Conservation (phyloP, 2,329 filamentous ascomycete species). For the Ceratocystis lukuohia region DNA sequence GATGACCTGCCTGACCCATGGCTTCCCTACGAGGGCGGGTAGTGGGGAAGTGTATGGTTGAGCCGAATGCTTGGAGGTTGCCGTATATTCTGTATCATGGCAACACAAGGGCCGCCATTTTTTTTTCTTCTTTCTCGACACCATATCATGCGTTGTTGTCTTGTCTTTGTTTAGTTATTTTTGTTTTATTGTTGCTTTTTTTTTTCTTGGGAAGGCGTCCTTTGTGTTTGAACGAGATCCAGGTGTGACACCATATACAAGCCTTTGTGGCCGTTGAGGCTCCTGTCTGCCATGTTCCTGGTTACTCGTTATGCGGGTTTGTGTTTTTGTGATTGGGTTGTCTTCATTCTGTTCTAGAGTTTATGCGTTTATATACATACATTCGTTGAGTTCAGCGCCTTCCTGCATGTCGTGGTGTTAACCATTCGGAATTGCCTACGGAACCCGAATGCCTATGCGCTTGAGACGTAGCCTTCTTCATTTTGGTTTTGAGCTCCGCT, state of each 20-base stretch:
- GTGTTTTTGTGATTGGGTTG: neutral
- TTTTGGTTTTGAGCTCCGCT: slow-evolving; percentile 21
- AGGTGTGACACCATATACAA: neutral
- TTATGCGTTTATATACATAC: slow-evolving; percentile 5
- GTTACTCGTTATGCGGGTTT: neutral
- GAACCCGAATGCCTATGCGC: neutral
- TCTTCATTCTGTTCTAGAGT: neutral
- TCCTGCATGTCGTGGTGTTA: neutral
- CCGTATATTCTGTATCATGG: neutral
- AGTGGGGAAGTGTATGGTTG: neutral
- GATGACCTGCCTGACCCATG: no score
- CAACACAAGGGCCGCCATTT: neutral
- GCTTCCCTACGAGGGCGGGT: no score
- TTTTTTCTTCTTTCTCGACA: neutral
- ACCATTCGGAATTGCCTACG: neutral
- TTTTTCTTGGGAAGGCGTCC: neutral
- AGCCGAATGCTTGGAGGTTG: neutral
- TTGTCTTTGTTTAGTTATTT: neutral
- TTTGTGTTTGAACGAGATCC: slow-evolving; percentile 8
- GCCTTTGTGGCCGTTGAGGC: neutral
- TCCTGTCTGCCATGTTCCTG: neutral
- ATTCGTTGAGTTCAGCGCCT: neutral
- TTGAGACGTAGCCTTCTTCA: neutral
- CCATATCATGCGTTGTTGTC: neutral
- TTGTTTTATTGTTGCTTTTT: neutral